Conservation (phyloP, 495 filamentous ascomycete genomes). For the Talaromyces proteolyticus region DNA sequence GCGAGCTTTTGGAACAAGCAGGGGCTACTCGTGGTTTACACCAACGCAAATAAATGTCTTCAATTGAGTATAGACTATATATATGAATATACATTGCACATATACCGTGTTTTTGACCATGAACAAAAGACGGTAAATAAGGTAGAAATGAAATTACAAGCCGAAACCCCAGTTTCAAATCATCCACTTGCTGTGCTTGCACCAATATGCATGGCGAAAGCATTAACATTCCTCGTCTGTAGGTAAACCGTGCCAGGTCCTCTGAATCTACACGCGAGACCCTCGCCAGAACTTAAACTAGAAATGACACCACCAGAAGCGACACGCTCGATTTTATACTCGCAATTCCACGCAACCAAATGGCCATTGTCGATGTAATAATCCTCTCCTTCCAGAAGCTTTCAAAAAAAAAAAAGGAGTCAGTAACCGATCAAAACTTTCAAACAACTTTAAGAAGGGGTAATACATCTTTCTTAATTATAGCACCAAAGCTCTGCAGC, state of each 20-base stretch:
- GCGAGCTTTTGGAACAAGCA: neutral
- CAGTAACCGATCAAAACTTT: constrained; percentile 4
- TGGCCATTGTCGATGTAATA: constrained; percentile 96
- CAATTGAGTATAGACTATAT: too few relatives aligned
- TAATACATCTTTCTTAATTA: constrained; percentile 85
- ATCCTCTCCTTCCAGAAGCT: constrained; percentile 71
- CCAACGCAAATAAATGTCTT: too few relatives aligned
- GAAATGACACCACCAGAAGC: constrained; percentile 86
- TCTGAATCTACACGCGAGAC: constrained; percentile 87
- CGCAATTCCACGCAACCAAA: constrained; percentile 94
- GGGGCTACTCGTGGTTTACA: neutral
- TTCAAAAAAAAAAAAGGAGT: constrained; percentile 4
- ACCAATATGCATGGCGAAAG: constrained; percentile 43
- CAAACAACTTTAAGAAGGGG: neutral
- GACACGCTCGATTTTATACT: constrained; percentile 80
- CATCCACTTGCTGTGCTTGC: constrained; percentile 21
- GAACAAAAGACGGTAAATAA: too few relatives aligned
- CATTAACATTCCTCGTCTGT: constrained; percentile 79
- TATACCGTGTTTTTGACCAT: too few relatives aligned
- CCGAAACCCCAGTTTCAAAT: neutral
- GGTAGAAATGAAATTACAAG: neutral
- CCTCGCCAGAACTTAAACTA: constrained; percentile 70
- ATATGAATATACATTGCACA: too few relatives aligned
- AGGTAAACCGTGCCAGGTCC: constrained; percentile 91
- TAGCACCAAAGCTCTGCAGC: constrained; percentile 89